Conservation (phyloP, 2,329 filamentous ascomycete genomes). For the Aspergillus glaucus region DNA sequence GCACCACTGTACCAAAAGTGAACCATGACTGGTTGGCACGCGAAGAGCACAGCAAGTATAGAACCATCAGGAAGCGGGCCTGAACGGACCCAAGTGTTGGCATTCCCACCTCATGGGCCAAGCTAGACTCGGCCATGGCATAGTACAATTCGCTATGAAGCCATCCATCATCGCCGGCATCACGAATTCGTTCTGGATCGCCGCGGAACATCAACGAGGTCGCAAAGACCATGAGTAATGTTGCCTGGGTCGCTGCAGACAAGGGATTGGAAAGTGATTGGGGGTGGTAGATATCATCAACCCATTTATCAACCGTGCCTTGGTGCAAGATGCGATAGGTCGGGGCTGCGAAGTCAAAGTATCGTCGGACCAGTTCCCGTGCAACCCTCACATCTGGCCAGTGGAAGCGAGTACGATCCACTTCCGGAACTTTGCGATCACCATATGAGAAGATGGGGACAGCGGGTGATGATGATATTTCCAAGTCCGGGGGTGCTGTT, state of each 20-base stretch:
- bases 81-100: slow-evolving; percentile 16
- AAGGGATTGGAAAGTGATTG: not conserved
- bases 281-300: slow-evolving; percentile 9
- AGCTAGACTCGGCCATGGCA: slow-evolving; percentile 11
- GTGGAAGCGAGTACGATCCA: slow-evolving; percentile 5
- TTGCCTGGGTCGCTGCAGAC: slow-evolving; percentile 6
- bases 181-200: slow-evolving; percentile 6
- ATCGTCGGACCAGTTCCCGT: slow-evolving; percentile 12
- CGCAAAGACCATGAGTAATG: slow-evolving; percentile 14
- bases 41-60: slow-evolving; percentile 34
- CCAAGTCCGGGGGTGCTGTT: not conserved
- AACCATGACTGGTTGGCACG: slow-evolving; percentile 34
- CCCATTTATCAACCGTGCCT: slow-evolving; percentile 11
- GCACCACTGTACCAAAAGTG: slow-evolving; percentile 30
- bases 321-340: slow-evolving; percentile 19
- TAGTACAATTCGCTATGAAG: slow-evolving; percentile 16
- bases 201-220: slow-evolving; percentile 14
- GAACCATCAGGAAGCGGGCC: slow-evolving; percentile 16
- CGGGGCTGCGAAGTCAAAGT: slow-evolving; percentile 20
- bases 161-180: slow-evolving; percentile 10
- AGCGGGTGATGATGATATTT: not conserved
- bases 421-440: slow-evolving; percentile 10
- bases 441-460: slow-evolving; percentile 16
- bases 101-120: slow-evolving; percentile 12
- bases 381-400: slow-evolving; percentile 12